Percentiles rank a stretch among this genome's conserved stretches.
These are phyloP conservation scores for Akanthomyces uredinophilus DNA, from an alignment of 2,329 filamentous ascomycete genomes.

Conservation along the genomic window DNA sequence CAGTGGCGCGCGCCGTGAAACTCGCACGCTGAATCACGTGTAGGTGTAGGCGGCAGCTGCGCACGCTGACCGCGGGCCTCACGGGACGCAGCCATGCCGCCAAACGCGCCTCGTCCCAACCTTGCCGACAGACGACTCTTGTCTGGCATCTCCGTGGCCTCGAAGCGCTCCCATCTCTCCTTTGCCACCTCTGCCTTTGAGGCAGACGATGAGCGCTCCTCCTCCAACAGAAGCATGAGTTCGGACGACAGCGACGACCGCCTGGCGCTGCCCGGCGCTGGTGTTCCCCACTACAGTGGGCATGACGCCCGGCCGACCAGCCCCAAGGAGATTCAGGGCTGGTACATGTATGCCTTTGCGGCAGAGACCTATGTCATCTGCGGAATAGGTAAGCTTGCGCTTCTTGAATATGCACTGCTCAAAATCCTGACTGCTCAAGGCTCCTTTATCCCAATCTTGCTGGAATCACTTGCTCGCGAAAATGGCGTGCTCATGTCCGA, in stretches of 20 bases:
- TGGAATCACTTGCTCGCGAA: conserved; percentile 89
- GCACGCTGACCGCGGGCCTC: background rate
- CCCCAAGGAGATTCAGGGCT: conserved; percentile 79
- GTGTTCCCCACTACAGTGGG: conserved; percentile 59
- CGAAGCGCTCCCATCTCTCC: conserved; percentile 53
- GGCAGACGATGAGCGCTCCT: conserved; percentile 64
- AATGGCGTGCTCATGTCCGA: conserved; percentile 83
- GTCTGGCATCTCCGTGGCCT: conserved; percentile 45
- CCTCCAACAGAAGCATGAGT: conserved; percentile 31
- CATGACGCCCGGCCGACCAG: conserved; percentile 90
- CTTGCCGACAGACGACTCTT: conserved; percentile 38
- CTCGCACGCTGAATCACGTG: conserved; percentile 11
- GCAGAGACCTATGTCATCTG: conserved; percentile 96
- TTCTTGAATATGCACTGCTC: background rate
- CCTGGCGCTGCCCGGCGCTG: conserved; percentile 26
- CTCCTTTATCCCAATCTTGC: conserved; percentile 90
- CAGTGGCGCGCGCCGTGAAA: too few relatives aligned
- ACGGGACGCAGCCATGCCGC: conserved; percentile 13
- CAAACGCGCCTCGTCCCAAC: conserved; percentile 31
- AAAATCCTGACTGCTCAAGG: conserved; percentile 47
- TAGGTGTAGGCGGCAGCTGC: background rate
- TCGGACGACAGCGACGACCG: conserved; percentile 36
- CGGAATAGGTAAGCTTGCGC: conserved; percentile 52
- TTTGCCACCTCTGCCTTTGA: conserved; percentile 57
- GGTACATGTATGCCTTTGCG: conserved; percentile 95